A percentile compares a stretch with the other conserved stretches of the same genome.
phyloP scores from a whole-genome alignment of 2,329 filamentous ascomycete genomes.

The Phaeosphaeriaceae sp. region DNA sequence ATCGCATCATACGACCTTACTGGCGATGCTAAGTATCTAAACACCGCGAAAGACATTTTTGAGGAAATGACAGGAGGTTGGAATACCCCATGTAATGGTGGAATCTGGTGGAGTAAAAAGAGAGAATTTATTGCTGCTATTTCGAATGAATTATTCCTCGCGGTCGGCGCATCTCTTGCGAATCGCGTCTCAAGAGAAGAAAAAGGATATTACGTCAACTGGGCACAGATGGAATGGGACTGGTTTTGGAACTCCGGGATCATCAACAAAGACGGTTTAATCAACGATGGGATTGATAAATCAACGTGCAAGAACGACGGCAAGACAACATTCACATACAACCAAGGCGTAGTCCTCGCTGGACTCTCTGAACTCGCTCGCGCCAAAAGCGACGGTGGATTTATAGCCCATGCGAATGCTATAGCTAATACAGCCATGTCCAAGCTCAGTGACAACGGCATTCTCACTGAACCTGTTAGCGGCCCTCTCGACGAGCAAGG shows the following conservation, averaged over 20 bases:
- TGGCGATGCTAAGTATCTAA: slow-evolving; percentile 59
- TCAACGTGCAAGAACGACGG: slow-evolving; percentile 60
- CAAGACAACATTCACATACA: slow-evolving; percentile 61
- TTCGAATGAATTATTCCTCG: slow-evolving; percentile 65
- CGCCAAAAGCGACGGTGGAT: slow-evolving; percentile 48
- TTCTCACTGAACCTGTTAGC: slow-evolving; percentile 39
- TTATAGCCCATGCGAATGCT: slow-evolving; percentile 30
- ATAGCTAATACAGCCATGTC: slow-evolving; percentile 38
- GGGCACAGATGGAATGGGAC: slow-evolving; percentile 59
- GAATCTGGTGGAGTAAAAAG: slow-evolving; percentile 64
- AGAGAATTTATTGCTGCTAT: slow-evolving; percentile 62
- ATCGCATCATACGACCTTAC: slow-evolving; percentile 65
- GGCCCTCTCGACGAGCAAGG: slow-evolving; percentile 33
- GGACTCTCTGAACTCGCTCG: slow-evolving; percentile 60
- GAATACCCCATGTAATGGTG: slow-evolving; percentile 56
- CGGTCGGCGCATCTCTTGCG: slow-evolving; percentile 61
- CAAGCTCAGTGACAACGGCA: slow-evolving; percentile 34
- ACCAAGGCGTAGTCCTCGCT: slow-evolving; percentile 65
- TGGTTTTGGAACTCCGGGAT: slow-evolving; percentile 60
- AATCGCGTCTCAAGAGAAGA: slow-evolving; percentile 52
- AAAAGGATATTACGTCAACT: slow-evolving; percentile 54
- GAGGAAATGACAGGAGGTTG: slow-evolving; percentile 62
- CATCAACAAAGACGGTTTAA: slow-evolving; percentile 56
- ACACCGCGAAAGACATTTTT: slow-evolving; percentile 61
- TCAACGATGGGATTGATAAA: slow-evolving; percentile 62